Evolutionary conservation across 2,329 filamentous ascomycete genomes (phyloP).

Genomic region (Colletotrichum lindemuthianum): DNA sequence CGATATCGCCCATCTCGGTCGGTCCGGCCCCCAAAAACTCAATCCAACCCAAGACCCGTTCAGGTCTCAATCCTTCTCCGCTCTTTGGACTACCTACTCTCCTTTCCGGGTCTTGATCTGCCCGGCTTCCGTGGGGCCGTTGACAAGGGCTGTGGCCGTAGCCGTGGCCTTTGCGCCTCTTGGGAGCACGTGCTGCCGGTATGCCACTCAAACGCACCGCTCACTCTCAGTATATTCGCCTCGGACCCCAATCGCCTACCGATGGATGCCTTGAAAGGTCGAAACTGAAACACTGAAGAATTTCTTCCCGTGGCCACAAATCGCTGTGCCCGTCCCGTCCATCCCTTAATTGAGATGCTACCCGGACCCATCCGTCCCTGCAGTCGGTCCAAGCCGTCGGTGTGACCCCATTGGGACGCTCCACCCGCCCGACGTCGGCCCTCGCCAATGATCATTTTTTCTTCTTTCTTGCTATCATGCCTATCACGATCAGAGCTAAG

Average conservation of each 20-base stretch:
- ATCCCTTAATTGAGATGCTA: slow-evolving; percentile 21
- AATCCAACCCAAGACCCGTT: slow-evolving; percentile 9
- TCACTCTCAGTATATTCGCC: neutral
- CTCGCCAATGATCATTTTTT: slow-evolving; percentile 12
- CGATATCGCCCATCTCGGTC: slow-evolving; percentile 29
- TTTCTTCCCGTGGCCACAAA: slow-evolving; percentile 19
- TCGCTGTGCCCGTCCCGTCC: slow-evolving; percentile 21
- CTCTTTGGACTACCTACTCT: slow-evolving; percentile 6
- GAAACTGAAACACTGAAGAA: slow-evolving; percentile 36
- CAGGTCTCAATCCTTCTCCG: slow-evolving; percentile 11
- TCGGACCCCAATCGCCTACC: slow-evolving; percentile 25
- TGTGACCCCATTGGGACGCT: slow-evolving; percentile 25
- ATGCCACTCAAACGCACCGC: slow-evolving; percentile 4
- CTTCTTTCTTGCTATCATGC: neutral
- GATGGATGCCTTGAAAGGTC: neutral
- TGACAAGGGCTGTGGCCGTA: slow-evolving; percentile 23
- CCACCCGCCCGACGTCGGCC: slow-evolving; percentile 7
- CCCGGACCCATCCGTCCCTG: slow-evolving; percentile 27
- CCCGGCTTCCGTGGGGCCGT: slow-evolving; percentile 20
- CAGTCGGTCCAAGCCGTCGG: slow-evolving; percentile 33
- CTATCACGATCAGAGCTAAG: neutral
- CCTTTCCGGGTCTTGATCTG: slow-evolving; percentile 20
- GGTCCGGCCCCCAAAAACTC: slow-evolving; percentile 32
- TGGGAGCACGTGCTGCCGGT: slow-evolving; percentile 19
- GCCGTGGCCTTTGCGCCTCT: slow-evolving; percentile 4